These are phyloP conservation scores for Trichoderma sp. DNA, from an alignment of 2,329 filamentous ascomycete genomes.

Conservation along the genomic window DNA sequence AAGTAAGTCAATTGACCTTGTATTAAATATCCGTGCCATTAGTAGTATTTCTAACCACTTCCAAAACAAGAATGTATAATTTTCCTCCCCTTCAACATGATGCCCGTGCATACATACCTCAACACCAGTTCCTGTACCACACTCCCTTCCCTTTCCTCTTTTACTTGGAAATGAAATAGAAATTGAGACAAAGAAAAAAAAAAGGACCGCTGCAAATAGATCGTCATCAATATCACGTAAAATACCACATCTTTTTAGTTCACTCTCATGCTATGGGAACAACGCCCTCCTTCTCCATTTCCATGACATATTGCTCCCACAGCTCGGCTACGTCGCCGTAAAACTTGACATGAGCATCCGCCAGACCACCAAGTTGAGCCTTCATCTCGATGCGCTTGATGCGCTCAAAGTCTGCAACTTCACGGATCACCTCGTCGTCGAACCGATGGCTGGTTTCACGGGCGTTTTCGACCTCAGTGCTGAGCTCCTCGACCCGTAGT, in stretches of 20 bases:
- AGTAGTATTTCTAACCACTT: background rate
- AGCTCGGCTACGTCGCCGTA: slow-evolving; percentile 78
- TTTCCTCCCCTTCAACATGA: background rate
- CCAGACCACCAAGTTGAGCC: slow-evolving; percentile 79
- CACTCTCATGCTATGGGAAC: slow-evolving; percentile 30
- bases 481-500: slow-evolving; percentile 88
- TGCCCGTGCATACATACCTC: background rate
- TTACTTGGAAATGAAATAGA: background rate
- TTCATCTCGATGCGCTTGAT: slow-evolving; percentile 96
- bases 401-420: slow-evolving; percentile 91
- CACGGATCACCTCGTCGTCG: slow-evolving; percentile 92
- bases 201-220: background rate
- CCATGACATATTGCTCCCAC: slow-evolving; percentile 88
- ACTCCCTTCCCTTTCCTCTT: background rate
- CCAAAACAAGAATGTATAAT: background rate
- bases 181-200: background rate
- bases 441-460: slow-evolving; percentile 89
- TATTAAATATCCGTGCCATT: background rate
- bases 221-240: background rate
- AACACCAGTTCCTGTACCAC: background rate
- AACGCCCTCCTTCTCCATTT: slow-evolving; percentile 74
- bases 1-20: background rate
- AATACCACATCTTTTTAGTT: background rate
- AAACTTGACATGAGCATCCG: slow-evolving; percentile 84
- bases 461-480: slow-evolving; percentile 83